Base-by-base conservation (phyloP, 2,329 filamentous ascomycete genomes). In the Alternaria angustiovoidea region DNA sequence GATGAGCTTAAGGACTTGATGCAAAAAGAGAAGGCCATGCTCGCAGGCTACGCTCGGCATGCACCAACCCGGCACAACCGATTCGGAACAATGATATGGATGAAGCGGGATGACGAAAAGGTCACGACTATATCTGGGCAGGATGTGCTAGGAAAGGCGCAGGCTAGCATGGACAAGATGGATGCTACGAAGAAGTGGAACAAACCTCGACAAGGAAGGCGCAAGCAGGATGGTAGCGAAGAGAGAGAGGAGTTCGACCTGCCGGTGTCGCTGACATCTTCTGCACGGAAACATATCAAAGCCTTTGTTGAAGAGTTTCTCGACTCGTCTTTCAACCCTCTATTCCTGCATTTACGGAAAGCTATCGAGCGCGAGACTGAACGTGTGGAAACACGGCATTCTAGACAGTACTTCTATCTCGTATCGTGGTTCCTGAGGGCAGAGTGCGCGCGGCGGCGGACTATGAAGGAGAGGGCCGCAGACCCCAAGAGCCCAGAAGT, bases 31-130 rank as follows among this genome's bases (percentile, higher is more conserved):
- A 89, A 89, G 2, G 87, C 89, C n/a, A 91, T 96, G 88, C 84
- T 92, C 55, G 88, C 90, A 69, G 86, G 90, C 49, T 90, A 93
- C 70, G 90, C 90, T 54, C 90, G 89, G 68, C 89, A 89, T 73
- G 91, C 91, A 3, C 92, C 94, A 0, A 94, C 93, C 3, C 85
- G 95, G 48, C 95, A 99, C 78, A 96, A 94, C 69, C 88, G 95
- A 34, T 99, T 98, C 72, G 95, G 95, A 3, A 96, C 94, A 11
- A 98, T 98, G 92, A 89, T 97, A 34, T 98, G 94, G 94, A 88
- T 99, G 38, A 93, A 96, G 80, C 85, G 94, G 57, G 91, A 93
- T 49, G 91, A 94, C 68, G 89, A 91, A 51, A 94, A 94, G 72
- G 87, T 95, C 70, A 91, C 92, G 0, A 93, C 94, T 0, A 86